A percentile compares a stretch with the other conserved stretches of the same genome.
Evolutionary conservation across 768 basidiomycete genomes (phyloP).

Genomic region (Kwoniella heveanensis): DNA sequence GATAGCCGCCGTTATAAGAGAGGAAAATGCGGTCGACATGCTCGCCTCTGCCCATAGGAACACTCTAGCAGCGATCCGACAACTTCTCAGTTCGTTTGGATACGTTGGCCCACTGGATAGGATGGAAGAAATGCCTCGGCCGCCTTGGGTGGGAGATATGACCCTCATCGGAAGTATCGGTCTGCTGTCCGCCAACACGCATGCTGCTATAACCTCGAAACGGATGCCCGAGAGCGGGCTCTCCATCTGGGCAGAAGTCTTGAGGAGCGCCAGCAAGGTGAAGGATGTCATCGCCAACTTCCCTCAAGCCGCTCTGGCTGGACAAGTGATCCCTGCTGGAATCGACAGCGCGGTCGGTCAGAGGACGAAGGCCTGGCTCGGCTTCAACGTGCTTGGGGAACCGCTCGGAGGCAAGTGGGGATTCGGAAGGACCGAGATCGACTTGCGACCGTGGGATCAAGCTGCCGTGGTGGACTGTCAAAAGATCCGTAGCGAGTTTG

Average conservation of each 20-base stretch:
- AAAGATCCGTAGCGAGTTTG: constrained; percentile 25
- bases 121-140: constrained; percentile 43
- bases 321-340: constrained; percentile 7
- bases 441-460: constrained; percentile 28
- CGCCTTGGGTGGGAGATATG: constrained; percentile 48
- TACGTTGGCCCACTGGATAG: constrained; percentile 47
- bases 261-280: constrained; percentile 40
- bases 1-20: constrained; percentile 30
- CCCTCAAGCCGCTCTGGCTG: constrained; percentile 20
- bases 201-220: constrained; percentile 60
- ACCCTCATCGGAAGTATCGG: constrained; percentile 74
- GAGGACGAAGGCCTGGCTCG: constrained; percentile 22
- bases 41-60: constrained; percentile 22
- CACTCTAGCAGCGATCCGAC: constrained; percentile 26
- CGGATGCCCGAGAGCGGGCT: constrained; percentile 40
- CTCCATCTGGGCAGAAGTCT: constrained; percentile 41
- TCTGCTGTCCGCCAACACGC: constrained; percentile 59
- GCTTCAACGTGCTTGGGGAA: constrained; percentile 21
- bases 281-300: constrained; percentile 37
- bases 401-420: constrained; percentile 36
- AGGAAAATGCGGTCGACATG: constrained; percentile 40
- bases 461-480: constrained; percentile 26
- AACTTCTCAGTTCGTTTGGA: constrained; percentile 37
- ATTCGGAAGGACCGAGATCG: constrained; percentile 28
- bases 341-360: constrained; percentile 18